Evolutionary conservation across 495 filamentous ascomycete genomes (phyloP).

Genomic region (Durotheca rogersii): DNA sequence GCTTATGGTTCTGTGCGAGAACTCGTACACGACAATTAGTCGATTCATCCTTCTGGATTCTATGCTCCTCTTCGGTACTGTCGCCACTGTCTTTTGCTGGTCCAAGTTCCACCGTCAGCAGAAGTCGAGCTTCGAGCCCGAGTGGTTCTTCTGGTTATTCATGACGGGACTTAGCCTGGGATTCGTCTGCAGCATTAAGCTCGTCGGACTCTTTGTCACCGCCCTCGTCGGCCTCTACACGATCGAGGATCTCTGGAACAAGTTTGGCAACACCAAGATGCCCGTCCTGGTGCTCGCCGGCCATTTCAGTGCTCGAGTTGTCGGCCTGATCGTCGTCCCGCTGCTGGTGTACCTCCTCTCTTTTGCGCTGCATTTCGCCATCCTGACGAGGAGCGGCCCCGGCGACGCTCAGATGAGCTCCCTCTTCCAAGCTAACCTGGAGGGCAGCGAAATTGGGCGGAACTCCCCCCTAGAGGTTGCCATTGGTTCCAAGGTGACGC

Average conservation of each 20-base stretch:
- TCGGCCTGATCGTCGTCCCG: slow-evolving; percentile 86
- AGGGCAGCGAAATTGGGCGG: slow-evolving; percentile 87
- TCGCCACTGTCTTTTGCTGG: slow-evolving; percentile 95
- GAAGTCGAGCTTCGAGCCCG: slow-evolving; percentile 74
- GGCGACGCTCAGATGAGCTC: slow-evolving; percentile 99
- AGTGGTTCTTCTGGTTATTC: slow-evolving; percentile 92
- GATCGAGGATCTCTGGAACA: slow-evolving; percentile 95
- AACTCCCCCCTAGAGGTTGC: slow-evolving; percentile 92
- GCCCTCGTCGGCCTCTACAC: slow-evolving; percentile 95
- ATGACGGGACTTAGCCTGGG: slow-evolving; percentile 92
- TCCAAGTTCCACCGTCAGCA: slow-evolving; percentile 89
- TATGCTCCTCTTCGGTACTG: slow-evolving; percentile 97
- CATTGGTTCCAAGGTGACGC: slow-evolving; percentile 81
- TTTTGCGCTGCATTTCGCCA: slow-evolving; percentile 89
- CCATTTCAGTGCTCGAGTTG: slow-evolving; percentile 76
- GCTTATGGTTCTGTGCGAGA: slow-evolving; percentile 96
- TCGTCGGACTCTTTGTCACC: slow-evolving; percentile 93
- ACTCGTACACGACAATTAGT: slow-evolving; percentile 98
- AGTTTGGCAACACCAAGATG: slow-evolving; percentile 94
- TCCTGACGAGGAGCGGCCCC: slow-evolving; percentile 90
- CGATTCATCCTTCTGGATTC: slow-evolving; percentile 96
- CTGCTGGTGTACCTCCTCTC: slow-evolving; percentile 88
- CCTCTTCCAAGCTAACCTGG: slow-evolving; percentile 94
- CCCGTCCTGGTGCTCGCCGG: slow-evolving; percentile 75
- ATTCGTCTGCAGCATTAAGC: slow-evolving; percentile 97